Conservation (phyloP, 129 eudicot genomes). For the Flaveria sonorensis region DNA sequence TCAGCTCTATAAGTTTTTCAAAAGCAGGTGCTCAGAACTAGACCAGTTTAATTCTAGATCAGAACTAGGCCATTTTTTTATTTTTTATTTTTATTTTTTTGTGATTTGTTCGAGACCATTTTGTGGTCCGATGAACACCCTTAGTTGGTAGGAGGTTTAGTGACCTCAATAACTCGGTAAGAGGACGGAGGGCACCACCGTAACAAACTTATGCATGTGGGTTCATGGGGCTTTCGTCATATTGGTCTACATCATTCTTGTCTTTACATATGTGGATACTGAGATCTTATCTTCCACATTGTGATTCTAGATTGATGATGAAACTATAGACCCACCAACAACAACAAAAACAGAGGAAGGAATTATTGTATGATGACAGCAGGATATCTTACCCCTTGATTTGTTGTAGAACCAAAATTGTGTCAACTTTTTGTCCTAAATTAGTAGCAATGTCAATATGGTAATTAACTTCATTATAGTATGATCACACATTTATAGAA, state of each 20-base stretch:
- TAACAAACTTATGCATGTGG: conserved; percentile 48
- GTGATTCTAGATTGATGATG: conserved; percentile 40
- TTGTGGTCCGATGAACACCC: conserved; percentile 5
- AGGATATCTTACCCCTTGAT: conserved; percentile 45
- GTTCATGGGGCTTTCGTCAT: conserved; percentile 28
- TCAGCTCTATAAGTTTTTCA: too few species aligned
- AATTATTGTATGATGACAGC: conserved; percentile 41
- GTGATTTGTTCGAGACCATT: not conserved
- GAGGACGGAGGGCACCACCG: conserved; percentile 33
- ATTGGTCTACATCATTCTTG: conserved; percentile 28
- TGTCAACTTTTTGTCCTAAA: conserved; percentile 32
- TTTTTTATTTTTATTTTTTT: too few species aligned
- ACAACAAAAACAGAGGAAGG: conserved; percentile 27
- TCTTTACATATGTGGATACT: conserved; percentile 37
- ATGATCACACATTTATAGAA: conserved; percentile 29
- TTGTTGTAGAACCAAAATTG: conserved; percentile 42
- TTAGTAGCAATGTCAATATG: conserved; percentile 36
- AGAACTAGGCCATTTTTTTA: not conserved
- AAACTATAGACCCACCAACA: conserved; percentile 39
- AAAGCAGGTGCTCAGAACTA: too few species aligned
- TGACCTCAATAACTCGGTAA: conserved; percentile 24
- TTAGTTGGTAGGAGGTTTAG: conserved; percentile 10
- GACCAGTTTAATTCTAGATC: not conserved
- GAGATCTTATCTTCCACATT: conserved; percentile 42
- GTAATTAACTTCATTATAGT: conserved; percentile 33